Base-by-base conservation (phyloP, 2,329 filamentous ascomycete genomes). In the Fragosphaeria purpurea region DNA sequence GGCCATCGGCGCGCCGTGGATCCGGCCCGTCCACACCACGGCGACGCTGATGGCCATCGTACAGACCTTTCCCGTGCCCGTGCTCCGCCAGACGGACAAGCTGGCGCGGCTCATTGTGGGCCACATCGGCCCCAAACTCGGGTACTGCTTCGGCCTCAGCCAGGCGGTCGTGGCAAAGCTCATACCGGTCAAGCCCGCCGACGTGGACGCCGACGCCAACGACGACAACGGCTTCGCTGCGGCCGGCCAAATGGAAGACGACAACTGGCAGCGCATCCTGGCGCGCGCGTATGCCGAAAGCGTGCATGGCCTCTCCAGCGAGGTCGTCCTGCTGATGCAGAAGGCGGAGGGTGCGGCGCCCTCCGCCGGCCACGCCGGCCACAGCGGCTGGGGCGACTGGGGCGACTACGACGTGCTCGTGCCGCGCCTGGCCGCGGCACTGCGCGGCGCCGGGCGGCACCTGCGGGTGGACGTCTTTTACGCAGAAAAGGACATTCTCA, bases 1-100 rank as follows among this genome's bases (percentile, higher is more conserved):
- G 10, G 62, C 60, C 22, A 56, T 65, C 9, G 58, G 56, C 7
- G 58, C 54, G 7, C 64, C 65, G 1, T 66, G 64, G 63, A 60
- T 65, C 30, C 54, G 58, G 6, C 60, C 64, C 2, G 39, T 56
- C 3, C 61, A 59, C 51, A 59, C 60, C 4, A 54, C 54, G 22
- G 55, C 53, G 13, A 39, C 50, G 30, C 30, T 50, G 6, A 55
- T 64, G 50, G 41, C 50, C 32, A 41, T 64, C 7, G 45, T 55
- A 2, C 50, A 59, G 35, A 46, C 41, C 13, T 48, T 65, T 13
- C 64, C 62, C 5, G 47, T 46, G 7, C 34, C 31, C 9, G n/a
- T 59, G 12, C 49, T 63, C 13, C 47, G 51, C 11, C 44, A 52
- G 11, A 49, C 53, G 8, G 60, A 63, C 44, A 58, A 52, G 39